Percentiles rank a stretch among this genome's conserved stretches.
Conservation (phyloP, 495 filamentous ascomycete species). For the Neurospora africana region DNA sequence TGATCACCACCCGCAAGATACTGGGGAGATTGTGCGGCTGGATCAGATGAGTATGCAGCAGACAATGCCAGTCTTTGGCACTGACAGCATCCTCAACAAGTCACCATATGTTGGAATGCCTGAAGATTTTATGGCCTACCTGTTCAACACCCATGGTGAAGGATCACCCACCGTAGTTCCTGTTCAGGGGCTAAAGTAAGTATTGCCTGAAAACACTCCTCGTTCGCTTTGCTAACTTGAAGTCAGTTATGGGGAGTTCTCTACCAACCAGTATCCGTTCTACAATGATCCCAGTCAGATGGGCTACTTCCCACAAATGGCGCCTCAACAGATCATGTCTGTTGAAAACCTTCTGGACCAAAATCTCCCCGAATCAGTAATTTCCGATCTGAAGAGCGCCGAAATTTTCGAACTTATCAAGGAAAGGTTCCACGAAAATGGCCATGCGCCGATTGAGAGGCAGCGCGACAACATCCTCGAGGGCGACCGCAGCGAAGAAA, state of each 20-base stretch:
- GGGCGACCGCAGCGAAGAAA: conserved; percentile 59
- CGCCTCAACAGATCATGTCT: conserved; percentile 73
- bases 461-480: conserved; percentile 71
- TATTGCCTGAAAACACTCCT: not conserved
- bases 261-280: conserved; percentile 39
- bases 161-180: conserved; percentile 36
- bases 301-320: conserved; percentile 42
- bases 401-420: conserved; percentile 80
- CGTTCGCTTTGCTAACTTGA: conserved; percentile 13
- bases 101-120: conserved; percentile 79
- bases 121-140: conserved; percentile 84
- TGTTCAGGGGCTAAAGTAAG: conserved; percentile 42
- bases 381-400: conserved; percentile 81
- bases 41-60: conserved; percentile 58
- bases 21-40: conserved; percentile 45
- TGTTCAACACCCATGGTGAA: conserved; percentile 60
- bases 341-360: conserved; percentile 85
- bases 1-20: conserved; percentile 35
- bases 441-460: conserved; percentile 60
- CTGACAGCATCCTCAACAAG: conserved; percentile 62
- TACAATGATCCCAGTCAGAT: conserved; percentile 36
- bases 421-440: conserved; percentile 69
- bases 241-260: conserved; percentile 39
- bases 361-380: conserved; percentile 61
- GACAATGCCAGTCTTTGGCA: conserved; percentile 75